A percentile compares a stretch with the other conserved stretches of the same genome.
These are phyloP conservation scores for Boletellus deceptivus DNA, from an alignment of 1,284 basidiomycete species.

Conservation along the genomic window DNA sequence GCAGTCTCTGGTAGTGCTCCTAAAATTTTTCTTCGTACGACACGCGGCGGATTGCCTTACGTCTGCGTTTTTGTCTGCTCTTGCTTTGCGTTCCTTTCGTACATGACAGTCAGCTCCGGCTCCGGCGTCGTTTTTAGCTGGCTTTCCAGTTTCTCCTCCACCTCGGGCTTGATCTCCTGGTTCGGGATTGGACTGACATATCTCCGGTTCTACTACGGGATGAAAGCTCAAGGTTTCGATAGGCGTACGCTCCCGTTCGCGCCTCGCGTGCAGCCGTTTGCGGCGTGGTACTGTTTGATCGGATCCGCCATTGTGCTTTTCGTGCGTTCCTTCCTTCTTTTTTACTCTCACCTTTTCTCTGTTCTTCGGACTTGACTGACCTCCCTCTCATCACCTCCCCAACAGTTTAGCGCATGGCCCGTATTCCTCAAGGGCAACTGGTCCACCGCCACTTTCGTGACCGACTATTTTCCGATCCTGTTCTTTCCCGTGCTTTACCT, in stretches of 20 bases:
- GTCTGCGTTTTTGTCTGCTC: constrained; percentile 50
- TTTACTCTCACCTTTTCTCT: not conserved
- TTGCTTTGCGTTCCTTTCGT: constrained; percentile 55
- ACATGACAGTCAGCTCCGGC: constrained; percentile 44
- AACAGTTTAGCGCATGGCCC: constrained; percentile 39
- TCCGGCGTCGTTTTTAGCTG: constrained; percentile 56
- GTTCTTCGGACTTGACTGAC: no score
- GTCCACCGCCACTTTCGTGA: constrained; percentile 38
- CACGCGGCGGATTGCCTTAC: constrained; percentile 58
- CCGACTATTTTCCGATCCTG: constrained; percentile 59
- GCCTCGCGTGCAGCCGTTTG: constrained; percentile 45
- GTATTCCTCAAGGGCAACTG: constrained; percentile 45
- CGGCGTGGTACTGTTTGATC: constrained; percentile 41
- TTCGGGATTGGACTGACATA: constrained; percentile 61
- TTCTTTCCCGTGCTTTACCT: constrained; percentile 60
- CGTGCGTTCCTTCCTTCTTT: constrained; percentile 26
- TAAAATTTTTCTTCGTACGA: constrained; percentile 50
- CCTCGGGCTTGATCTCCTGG: constrained; percentile 59
- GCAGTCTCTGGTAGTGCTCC: constrained; percentile 61
- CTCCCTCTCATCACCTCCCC: not conserved
- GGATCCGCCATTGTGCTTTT: constrained; percentile 39
- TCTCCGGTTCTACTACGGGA: constrained; percentile 57
- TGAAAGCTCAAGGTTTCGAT: constrained; percentile 55
- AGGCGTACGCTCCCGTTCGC: constrained; percentile 51
- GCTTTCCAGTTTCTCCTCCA: constrained; percentile 49